Evolutionary conservation across 164 flowering plant species (phyloP).

Genomic region (Aristolochia fimbriata): DNA sequence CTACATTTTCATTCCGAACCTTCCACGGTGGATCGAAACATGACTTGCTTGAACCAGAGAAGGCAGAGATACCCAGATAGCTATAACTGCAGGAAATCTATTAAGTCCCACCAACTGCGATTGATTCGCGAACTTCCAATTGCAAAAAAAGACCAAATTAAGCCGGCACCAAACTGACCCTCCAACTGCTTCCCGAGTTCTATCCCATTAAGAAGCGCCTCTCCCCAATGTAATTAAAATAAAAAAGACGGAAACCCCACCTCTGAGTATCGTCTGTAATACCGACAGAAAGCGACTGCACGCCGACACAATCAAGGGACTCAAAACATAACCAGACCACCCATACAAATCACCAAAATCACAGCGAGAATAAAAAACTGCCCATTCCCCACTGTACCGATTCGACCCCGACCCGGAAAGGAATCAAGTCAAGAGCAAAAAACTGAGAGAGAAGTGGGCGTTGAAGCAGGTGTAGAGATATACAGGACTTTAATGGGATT

Average conservation of each 20-base stretch:
- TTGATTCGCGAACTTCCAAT: slow-evolving; percentile 1
- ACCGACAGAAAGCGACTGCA: slow-evolving; percentile 51
- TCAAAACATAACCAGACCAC: slow-evolving; percentile 12
- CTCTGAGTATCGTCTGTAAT: slow-evolving; percentile 23
- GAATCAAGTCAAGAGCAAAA: too few relatives aligned
- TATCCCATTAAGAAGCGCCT: slow-evolving; percentile 1
- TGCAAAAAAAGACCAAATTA: background rate
- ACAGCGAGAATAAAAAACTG: slow-evolving; percentile 3
- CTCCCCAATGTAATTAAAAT: slow-evolving; percentile 7
- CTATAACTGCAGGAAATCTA: background rate
- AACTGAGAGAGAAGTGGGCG: too few relatives aligned
- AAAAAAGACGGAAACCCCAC: slow-evolving; percentile 8
- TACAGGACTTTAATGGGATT: too few relatives aligned
- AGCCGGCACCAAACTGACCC: slow-evolving; percentile 1
- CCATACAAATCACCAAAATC: slow-evolving; percentile 9
- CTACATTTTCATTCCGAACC: too few relatives aligned
- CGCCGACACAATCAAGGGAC: slow-evolving; percentile 36
- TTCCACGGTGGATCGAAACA: too few relatives aligned
- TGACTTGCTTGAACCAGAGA: too few relatives aligned
- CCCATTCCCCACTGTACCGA: background rate
- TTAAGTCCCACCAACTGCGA: slow-evolving; percentile 6
- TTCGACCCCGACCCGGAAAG: background rate
- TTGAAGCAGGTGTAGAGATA: too few relatives aligned
- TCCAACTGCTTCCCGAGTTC: slow-evolving; percentile 2
- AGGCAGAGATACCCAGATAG: slow-evolving; percentile 1